phyloP scores from a whole-genome alignment of 129 eudicot species.

The Flaveria ramosissima region DNA sequence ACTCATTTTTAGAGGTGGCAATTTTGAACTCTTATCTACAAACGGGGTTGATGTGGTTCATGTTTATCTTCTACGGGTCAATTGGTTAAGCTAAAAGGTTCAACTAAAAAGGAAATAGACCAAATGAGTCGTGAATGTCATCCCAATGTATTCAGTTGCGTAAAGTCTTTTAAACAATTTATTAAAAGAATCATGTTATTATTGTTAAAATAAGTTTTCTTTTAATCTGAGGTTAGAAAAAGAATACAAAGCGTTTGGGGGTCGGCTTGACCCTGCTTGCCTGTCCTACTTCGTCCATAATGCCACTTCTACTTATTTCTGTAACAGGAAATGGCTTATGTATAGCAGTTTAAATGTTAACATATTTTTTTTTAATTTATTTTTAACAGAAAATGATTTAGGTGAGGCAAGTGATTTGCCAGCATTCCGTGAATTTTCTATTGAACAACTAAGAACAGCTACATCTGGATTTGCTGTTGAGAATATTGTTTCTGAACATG shows the following conservation, averaged over 20 bases:
- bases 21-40: neutral
- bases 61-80: neutral
- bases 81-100: neutral
- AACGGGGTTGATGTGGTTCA: neutral
- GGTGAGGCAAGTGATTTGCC: slow-evolving; percentile 62
- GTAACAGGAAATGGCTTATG: neutral
- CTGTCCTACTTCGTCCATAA: neutral
- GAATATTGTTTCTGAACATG: slow-evolving; percentile 82
- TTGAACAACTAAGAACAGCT: slow-evolving; percentile 64
- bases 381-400: slow-evolving; percentile 52
- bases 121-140: neutral
- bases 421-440: slow-evolving; percentile 55
- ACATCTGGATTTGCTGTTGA: slow-evolving; percentile 83
- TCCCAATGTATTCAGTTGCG: neutral
- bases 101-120: neutral
- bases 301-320: neutral
- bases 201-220: neutral
- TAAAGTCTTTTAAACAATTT: neutral
- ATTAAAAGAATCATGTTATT: neutral
- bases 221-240: neutral
- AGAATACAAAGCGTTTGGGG: neutral
- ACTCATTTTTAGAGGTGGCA: neutral
- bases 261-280: too few species aligned
- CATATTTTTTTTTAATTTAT: neutral
- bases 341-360: neutral